Conservation (phyloP, 352 stramenopile genomes). For the Globisporangium cystogenes region DNA sequence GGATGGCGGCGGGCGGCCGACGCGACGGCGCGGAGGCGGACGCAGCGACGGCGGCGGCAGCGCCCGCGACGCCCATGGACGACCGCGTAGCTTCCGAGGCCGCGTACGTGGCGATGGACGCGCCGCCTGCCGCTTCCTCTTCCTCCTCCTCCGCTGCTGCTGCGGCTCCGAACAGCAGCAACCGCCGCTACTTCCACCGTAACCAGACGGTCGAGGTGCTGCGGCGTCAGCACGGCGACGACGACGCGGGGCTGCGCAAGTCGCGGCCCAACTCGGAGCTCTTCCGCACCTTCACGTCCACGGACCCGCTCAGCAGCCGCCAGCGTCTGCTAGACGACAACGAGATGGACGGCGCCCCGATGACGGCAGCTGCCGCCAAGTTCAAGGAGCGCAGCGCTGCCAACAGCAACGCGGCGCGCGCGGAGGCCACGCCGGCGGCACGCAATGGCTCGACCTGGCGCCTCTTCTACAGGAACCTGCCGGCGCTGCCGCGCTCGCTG, state of each 20-base stretch:
- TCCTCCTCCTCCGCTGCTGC: background rate
- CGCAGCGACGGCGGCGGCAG: too few species aligned
- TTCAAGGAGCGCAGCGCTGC: constrained; percentile 4
- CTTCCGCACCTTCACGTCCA: constrained; percentile 69
- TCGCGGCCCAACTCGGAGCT: constrained; percentile 51
- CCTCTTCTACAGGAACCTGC: constrained; percentile 64
- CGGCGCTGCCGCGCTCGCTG: constrained; percentile 56
- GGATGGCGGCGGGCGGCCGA: background rate
- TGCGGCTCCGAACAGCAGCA: constrained; percentile 1
- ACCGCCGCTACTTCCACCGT: constrained; percentile 47
- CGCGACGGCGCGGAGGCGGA: background rate
- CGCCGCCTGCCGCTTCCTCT: constrained; percentile 8
- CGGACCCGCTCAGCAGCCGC: constrained; percentile 47
- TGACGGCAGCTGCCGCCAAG: constrained; percentile 4
- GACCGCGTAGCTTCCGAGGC: constrained; percentile 1
- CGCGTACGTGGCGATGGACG: constrained; percentile 12
- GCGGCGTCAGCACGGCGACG: constrained; percentile 19
- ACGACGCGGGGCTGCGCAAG: constrained; percentile 28
- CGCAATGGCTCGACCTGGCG: constrained; percentile 37
- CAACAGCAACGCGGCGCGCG: constrained; percentile 1
- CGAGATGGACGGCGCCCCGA: constrained; percentile 16
- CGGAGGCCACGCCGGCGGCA: background rate
- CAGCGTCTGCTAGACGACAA: constrained; percentile 53
- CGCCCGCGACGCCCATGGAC: background rate
- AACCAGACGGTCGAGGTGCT: constrained; percentile 76